Base-by-base conservation (phyloP, 768 basidiomycete species). In the Tulasnella sp. region DNA sequence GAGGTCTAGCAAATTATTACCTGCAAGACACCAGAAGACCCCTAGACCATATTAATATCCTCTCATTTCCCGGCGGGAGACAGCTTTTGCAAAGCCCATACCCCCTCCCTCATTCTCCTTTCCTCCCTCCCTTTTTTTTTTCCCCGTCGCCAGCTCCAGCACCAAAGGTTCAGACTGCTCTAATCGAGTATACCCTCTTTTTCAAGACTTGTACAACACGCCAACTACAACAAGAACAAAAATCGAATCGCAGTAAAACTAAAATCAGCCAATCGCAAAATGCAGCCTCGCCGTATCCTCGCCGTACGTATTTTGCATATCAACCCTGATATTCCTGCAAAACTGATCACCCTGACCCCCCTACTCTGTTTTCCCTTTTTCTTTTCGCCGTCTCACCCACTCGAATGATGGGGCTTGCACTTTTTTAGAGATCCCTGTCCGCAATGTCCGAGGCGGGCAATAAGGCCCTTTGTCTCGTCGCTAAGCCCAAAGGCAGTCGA, bases 221-320 rank as follows among this genome's bases (percentile, higher is more conserved):
- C 9, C 29, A 64, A 7, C 58, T 25, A 64, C 58, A 64, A 25
- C 58, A 11, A 64, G 31, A n/a, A n/a, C n/a, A 64, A 64, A 25
- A 64, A 0, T 29, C 58, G 31, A 64, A 34, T 34, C 25, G 31
- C 17, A 64, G 58, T 34, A 31, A 64, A 64, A 5, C 5, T n/a
- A n/a, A 15, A 64, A 64, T 64, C 58, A 11, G 58, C 58, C 58
- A 34, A 64, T 64, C 58, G 25, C 58, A 64, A 19, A 64, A 64
- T 64, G 58, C 58, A 64, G 58, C 58, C 58, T 64, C 58, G 58
- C 58, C 58, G 58, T 64, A 64, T 64, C 58, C 58, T 64, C 58
- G 31, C 58, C 58, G 58, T 64, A 64, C 58, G 58, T 64, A 64
- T 14, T 64, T 64, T 64, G 58, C 58, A 25, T 12, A 25, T 12